A percentile compares a stretch with the other conserved stretches of the same genome.
Conservation (phyloP, 2,329 filamentous ascomycete genomes). For the Aphanocladium album region DNA sequence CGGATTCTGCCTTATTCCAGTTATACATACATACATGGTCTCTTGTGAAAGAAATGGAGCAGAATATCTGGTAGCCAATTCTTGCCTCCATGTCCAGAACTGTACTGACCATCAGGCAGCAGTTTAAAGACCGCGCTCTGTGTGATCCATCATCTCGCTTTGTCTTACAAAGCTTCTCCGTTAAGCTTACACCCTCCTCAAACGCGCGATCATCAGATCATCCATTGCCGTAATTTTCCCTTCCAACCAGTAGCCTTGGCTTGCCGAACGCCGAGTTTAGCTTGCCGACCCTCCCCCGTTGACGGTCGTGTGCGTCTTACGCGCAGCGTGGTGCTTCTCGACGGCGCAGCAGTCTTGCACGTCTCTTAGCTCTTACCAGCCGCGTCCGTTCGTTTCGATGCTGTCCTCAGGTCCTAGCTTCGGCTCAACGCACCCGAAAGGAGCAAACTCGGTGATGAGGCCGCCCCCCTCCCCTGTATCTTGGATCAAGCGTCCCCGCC, state of each 20-base stretch:
- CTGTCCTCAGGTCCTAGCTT: neutral
- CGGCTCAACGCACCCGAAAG: neutral
- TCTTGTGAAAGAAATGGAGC: too few relatives aligned
- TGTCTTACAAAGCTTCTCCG: neutral
- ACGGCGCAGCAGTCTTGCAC: neutral
- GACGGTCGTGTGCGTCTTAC: neutral
- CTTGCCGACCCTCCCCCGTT: neutral
- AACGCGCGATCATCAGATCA: neutral
- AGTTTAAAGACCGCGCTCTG: too few relatives aligned
- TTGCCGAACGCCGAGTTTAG: constrained; percentile 4
- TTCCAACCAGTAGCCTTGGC: neutral
- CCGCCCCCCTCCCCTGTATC: too few relatives aligned
- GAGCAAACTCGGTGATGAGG: neutral
- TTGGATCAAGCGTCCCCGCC: too few relatives aligned
- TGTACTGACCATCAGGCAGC: too few relatives aligned
- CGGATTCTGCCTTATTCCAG: neutral
- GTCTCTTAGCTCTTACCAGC: neutral
- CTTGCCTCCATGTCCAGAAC: too few relatives aligned
- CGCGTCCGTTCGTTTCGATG: neutral
- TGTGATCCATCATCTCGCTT: neutral
- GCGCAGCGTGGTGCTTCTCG: neutral
- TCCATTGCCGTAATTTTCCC: neutral
- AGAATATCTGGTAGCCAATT: neutral
- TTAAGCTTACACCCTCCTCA: constrained; percentile 1
- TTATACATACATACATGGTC: neutral